A percentile compares a stretch with the other conserved stretches of the same genome.
These are phyloP conservation scores for Spergularia marina DNA, from an alignment of 148 eudicot genomes.

Conservation along the genomic window DNA sequence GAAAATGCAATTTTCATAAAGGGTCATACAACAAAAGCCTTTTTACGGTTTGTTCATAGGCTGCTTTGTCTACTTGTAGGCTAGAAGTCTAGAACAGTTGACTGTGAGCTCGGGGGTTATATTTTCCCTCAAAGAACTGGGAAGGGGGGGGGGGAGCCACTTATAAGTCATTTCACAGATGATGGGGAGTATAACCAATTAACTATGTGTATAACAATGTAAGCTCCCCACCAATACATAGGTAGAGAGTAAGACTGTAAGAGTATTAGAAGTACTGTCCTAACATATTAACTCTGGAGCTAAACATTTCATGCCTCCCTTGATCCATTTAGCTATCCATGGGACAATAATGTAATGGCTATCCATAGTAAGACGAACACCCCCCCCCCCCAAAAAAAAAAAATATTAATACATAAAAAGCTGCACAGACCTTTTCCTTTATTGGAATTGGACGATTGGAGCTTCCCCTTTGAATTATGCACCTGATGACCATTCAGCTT, in stretches of 20 bases:
- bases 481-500: slow-evolving; percentile 31
- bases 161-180: too few relatives aligned
- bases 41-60: too few relatives aligned
- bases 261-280: background rate
- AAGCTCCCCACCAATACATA: background rate
- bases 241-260: background rate
- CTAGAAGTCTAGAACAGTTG: too few relatives aligned
- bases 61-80: too few relatives aligned
- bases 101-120: too few relatives aligned
- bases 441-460: slow-evolving; percentile 31
- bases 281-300: background rate
- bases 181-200: too few relatives aligned
- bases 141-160: too few relatives aligned
- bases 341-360: background rate
- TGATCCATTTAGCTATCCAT: background rate
- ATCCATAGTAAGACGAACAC: too few relatives aligned
- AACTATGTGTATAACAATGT: background rate
- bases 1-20: too few relatives aligned
- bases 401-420: background rate
- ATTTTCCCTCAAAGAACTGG: too few relatives aligned
- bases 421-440: slow-evolving; percentile 42
- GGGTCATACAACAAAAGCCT: too few relatives aligned
- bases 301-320: background rate
- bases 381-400: background rate
- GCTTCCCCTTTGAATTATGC: slow-evolving; percentile 42